These are phyloP conservation scores for Corrigiola litoralis DNA, from an alignment of 179 eudicot species.

Conservation along the genomic window DNA sequence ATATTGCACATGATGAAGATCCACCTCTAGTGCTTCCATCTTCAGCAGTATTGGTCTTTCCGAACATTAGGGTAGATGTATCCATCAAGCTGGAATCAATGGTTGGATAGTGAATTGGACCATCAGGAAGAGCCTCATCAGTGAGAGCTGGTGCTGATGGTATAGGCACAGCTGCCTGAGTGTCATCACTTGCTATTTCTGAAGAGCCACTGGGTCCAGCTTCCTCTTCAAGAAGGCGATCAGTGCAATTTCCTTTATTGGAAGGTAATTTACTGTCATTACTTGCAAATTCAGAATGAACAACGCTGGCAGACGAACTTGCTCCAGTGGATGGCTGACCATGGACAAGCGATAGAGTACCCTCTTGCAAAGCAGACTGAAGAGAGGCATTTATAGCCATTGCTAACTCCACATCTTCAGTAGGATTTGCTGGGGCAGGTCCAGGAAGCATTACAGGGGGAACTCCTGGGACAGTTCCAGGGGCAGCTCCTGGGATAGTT, in stretches of 20 bases:
- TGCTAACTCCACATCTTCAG: constrained; percentile 59
- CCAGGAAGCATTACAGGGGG: constrained; percentile 24
- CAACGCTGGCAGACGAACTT: constrained; percentile 34
- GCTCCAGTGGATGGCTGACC: constrained; percentile 25
- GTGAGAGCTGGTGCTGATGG: constrained; percentile 51
- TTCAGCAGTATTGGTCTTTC: constrained; percentile 14
- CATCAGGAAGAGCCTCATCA: constrained; percentile 35
- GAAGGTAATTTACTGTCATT: constrained; percentile 17
- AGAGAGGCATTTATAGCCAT: constrained; percentile 71
- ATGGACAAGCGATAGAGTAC: constrained; percentile 29
- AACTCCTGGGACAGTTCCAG: constrained; percentile 15
- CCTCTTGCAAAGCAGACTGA: constrained; percentile 50
- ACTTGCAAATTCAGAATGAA: neutral
- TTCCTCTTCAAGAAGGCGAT: constrained; percentile 27
- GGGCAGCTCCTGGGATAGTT: neutral
- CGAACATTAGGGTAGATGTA: constrained; percentile 16
- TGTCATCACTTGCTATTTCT: constrained; percentile 19
- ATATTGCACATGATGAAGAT: constrained; percentile 73
- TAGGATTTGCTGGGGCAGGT: constrained; percentile 28
- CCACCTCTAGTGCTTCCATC: constrained; percentile 32
- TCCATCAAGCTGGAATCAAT: constrained; percentile 39
- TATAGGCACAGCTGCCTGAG: constrained; percentile 23
- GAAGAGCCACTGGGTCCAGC: constrained; percentile 33
- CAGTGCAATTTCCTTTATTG: constrained; percentile 25
- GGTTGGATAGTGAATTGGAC: constrained; percentile 69